Percentiles rank a stretch among this genome's conserved stretches.
phyloP scores from a whole-genome alignment of 768 basidiomycete genomes.

The Boletus rubescentipes region DNA sequence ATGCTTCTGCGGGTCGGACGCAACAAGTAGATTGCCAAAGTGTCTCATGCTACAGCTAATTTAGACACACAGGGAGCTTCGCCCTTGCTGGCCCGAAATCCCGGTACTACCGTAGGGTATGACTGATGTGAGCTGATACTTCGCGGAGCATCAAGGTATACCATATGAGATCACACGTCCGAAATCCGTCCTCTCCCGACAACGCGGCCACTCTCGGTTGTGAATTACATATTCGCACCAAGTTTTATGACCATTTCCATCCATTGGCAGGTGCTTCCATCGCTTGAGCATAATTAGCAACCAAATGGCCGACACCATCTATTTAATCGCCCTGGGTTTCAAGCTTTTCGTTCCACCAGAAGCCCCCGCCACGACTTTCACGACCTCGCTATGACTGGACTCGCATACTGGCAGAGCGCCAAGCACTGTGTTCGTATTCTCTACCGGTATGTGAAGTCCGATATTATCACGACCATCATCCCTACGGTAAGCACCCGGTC shows the following conservation, averaged over 20 bases:
- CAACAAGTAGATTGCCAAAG: not conserved
- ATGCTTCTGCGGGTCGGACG: not conserved
- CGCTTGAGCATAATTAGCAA: slow-evolving; percentile 6
- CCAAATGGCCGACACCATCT: slow-evolving; percentile 1
- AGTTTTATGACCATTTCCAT: not conserved
- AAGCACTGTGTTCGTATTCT: slow-evolving; percentile 13
- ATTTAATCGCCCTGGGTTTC: slow-evolving; percentile 18
- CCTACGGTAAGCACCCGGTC: slow-evolving; percentile 27
- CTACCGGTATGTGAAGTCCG: slow-evolving; percentile 27
- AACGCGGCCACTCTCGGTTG: slow-evolving; percentile 7
- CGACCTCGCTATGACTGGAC: slow-evolving; percentile 21
- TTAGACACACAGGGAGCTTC: slow-evolving; percentile 5
- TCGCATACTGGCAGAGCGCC: slow-evolving; percentile 11
- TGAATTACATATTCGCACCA: slow-evolving; percentile 9
- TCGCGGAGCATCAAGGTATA: slow-evolving; percentile 1
- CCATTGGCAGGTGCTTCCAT: slow-evolving; percentile 5
- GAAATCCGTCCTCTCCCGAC: slow-evolving; percentile 1
- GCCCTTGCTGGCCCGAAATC: not conserved
- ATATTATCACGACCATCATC: slow-evolving; percentile 27
- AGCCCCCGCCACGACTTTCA: slow-evolving; percentile 13
- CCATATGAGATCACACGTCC: not conserved
- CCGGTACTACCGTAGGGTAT: not conserved
- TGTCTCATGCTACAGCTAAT: not conserved
- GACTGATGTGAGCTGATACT: not conserved
- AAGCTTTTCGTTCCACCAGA: not conserved